These are phyloP conservation scores for Lactuca sativa DNA, from an alignment of 129 eudicot species.

Conservation along the genomic window DNA sequence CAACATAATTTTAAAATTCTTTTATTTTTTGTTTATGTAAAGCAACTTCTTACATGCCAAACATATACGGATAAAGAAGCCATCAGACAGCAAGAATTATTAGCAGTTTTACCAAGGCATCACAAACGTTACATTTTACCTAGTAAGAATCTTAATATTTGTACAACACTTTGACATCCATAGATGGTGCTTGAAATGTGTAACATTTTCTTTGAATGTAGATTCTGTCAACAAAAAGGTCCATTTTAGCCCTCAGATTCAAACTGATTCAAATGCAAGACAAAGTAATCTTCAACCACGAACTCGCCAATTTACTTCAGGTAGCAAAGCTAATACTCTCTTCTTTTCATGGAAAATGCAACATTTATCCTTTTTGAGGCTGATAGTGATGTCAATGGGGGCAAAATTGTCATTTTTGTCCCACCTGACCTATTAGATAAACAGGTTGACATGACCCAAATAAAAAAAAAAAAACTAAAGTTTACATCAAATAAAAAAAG, in stretches of 20 bases:
- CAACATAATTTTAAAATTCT: conserved; percentile 11
- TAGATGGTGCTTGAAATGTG: neutral
- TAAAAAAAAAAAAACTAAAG: neutral
- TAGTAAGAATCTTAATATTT: conserved; percentile 45
- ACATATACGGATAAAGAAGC: conserved; percentile 91
- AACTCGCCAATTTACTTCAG: conserved; percentile 67
- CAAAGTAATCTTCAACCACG: conserved; percentile 65
- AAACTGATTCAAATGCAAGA: conserved; percentile 54
- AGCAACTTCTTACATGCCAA: conserved; percentile 96
- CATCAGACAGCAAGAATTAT: conserved; percentile 90
- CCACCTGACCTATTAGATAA: too few relatives aligned
- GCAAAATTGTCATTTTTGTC: too few relatives aligned
- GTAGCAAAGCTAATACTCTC: conserved; percentile 35
- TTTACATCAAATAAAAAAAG: too few relatives aligned
- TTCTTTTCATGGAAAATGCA: neutral
- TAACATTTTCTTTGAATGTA: conserved; percentile 30
- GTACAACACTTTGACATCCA: neutral
- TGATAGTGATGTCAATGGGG: too few relatives aligned
- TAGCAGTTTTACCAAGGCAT: conserved; percentile 89
- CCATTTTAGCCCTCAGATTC: conserved; percentile 77
- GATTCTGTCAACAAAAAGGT: conserved; percentile 92
- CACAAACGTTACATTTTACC: conserved; percentile 96
- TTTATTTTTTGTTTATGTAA: conserved; percentile 10
- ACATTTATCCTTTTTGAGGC: neutral
- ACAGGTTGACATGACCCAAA: too few relatives aligned